Percentiles rank a stretch among this genome's conserved stretches.
These are phyloP conservation scores for Suhomyces sp. DNA, from an alignment of 805 yeast genomes.

Conservation along the genomic window DNA sequence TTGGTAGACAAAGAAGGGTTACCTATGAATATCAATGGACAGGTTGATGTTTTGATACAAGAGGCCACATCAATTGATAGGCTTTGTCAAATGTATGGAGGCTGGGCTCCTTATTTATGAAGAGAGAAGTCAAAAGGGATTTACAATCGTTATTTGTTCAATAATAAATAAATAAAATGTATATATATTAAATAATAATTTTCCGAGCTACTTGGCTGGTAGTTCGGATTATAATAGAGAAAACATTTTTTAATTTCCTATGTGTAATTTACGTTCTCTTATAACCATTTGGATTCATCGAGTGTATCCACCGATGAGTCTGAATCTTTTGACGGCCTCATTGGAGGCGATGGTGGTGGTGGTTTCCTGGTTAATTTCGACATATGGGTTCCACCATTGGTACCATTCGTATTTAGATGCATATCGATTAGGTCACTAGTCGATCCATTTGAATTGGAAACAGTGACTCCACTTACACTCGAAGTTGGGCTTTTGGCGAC, in stretches of 20 bases:
- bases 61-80: slow-evolving; percentile 74
- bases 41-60: slow-evolving; percentile 84
- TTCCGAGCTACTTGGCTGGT: too few species aligned
- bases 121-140: too few species aligned
- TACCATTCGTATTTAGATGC: too few species aligned
- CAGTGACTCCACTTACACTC: slow-evolving; percentile 11
- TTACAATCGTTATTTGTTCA: too few species aligned
- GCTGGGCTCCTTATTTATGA: slow-evolving; percentile 64
- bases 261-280: too few species aligned
- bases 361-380: slow-evolving; percentile 8
- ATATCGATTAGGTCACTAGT: not conserved
- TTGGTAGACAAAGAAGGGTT: slow-evolving; percentile 79
- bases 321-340: too few species aligned
- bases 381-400: too few species aligned
- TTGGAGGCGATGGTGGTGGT: slow-evolving; percentile 5
- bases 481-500: slow-evolving; percentile 13
- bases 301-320: too few species aligned
- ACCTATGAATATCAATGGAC: slow-evolving; percentile 88
- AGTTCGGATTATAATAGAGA: too few species aligned
- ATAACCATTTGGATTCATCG: not conserved
- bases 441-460: not conserved
- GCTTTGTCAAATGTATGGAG: slow-evolving; percentile 84
- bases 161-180: too few species aligned
- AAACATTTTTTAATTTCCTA: too few species aligned
- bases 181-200: too few species aligned